Base-by-base conservation (phyloP, 805 yeast genomes). In the Candida awuae region DNA sequence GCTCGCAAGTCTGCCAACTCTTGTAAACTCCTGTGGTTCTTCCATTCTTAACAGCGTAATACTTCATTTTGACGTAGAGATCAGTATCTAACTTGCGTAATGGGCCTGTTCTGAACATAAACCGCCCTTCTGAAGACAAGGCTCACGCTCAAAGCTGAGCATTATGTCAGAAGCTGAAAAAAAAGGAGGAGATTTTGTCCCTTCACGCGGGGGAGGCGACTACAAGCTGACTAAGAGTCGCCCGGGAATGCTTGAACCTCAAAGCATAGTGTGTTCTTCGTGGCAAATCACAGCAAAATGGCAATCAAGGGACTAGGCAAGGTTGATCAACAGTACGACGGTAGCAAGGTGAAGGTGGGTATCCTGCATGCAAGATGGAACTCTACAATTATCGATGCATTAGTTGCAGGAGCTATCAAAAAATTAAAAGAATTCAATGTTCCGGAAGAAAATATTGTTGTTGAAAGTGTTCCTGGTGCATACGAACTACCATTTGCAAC, bases 281-380 rank as follows among this genome's bases (percentile, higher is more conserved):
- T n/a, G n/a, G n/a, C n/a, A n/a, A n/a, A n/a, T n/a, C n/a, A n/a
- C n/a, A n/a, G n/a, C n/a, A n/a, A n/a, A 19, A 80, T 80, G 90
- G 90, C 87, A 42, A 75, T 83, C 41, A 77, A 77, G 59, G 95
- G 95, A 50, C 66, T 86, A 51, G 95, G 95, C 23, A 63, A 75
- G 52, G 53, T 77, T 15, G 60, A 55, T 33, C 50, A 48, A 36
- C 31, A 21, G 4, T 52, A 50, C 35, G 92, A 85, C 56, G 73
- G 76, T 10, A 26, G 28, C 9, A 19, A 29, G 6, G 14, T 46
- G 6, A 38, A 27, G 13, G 43, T 92, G 38, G 96, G 90, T 26
- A 86, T 92, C 55, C 73, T 92, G 41, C 96, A 88, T 60, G 97
- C 98, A 13, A 83, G 98, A 62, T 92, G 98, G 98, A 92, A 92